Evolutionary conservation across 495 filamentous ascomycete species (phyloP).

Genomic region (Talaromyces trachyspermus): DNA sequence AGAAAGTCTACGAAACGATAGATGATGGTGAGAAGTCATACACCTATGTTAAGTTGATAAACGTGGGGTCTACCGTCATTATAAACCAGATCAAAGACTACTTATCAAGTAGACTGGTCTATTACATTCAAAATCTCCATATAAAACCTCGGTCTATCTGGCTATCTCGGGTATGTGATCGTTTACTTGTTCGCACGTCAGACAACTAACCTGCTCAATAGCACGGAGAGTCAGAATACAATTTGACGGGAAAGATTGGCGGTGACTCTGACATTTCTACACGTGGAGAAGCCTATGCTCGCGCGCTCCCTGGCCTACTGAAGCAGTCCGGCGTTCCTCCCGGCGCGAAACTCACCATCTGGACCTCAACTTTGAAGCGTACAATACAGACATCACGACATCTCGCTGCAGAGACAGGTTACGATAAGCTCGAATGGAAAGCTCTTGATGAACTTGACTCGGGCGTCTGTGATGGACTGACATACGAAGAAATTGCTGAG

Average conservation of each 20-base stretch:
- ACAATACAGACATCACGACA: constrained; percentile 87
- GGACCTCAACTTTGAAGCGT: constrained; percentile 91
- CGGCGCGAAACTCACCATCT: constrained; percentile 80
- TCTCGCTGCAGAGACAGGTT: constrained; percentile 56
- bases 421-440: constrained; percentile 95
- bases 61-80: constrained; percentile 88
- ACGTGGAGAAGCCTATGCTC: constrained; percentile 82
- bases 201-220: constrained; percentile 26
- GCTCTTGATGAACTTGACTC: constrained; percentile 95
- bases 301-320: constrained; percentile 71
- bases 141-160: constrained; percentile 97
- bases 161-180: constrained; percentile 74
- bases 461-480: constrained; percentile 92
- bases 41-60: constrained; percentile 95
- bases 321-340: constrained; percentile 67
- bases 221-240: constrained; percentile 93
- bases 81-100: constrained; percentile 98
- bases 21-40: constrained; percentile 74
- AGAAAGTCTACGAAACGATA: constrained; percentile 90
- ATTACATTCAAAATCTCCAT: constrained; percentile 97
- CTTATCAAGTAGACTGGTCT: constrained; percentile 88
- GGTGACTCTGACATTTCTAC: constrained; percentile 81
- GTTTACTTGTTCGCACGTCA: neutral
- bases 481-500: constrained; percentile 86
- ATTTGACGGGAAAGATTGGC: constrained; percentile 80